Evolutionary conservation across 768 basidiomycete species (phyloP).

Genomic region (Phylloporus sp.): DNA sequence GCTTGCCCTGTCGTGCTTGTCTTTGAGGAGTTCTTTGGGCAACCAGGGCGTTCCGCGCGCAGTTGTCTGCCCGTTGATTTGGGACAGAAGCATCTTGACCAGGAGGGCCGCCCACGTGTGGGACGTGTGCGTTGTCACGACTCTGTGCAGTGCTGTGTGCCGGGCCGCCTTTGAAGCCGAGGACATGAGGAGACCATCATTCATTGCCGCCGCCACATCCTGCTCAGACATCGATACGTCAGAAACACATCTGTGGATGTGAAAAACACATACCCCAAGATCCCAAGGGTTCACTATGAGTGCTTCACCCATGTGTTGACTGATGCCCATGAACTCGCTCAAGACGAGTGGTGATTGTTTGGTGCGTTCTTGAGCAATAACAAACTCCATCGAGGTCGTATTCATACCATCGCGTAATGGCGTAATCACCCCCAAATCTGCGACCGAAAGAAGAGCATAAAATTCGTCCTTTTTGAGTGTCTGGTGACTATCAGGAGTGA

Average conservation of each 20-base stretch:
- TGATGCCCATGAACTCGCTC: constrained; percentile 98
- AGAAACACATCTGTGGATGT: not conserved
- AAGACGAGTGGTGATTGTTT: constrained; percentile 84
- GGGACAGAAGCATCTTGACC: constrained; percentile 81
- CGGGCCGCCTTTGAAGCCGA: constrained; percentile 67
- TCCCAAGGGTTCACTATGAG: constrained; percentile 96
- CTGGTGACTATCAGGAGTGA: constrained; percentile 68
- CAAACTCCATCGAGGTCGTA: constrained; percentile 97
- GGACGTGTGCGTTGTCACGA: constrained; percentile 90
- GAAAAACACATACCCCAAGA: constrained; percentile 58
- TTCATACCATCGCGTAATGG: constrained; percentile 98
- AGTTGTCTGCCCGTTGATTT: constrained; percentile 72
- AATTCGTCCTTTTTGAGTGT: constrained; percentile 97
- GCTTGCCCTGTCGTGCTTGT: constrained; percentile 61
- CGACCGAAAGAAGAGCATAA: constrained; percentile 89
- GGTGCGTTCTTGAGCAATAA: constrained; percentile 86
- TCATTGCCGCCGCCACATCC: constrained; percentile 88
- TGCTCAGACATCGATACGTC: constrained; percentile 23
- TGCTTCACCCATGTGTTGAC: constrained; percentile 85
- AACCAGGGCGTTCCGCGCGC: constrained; percentile 85
- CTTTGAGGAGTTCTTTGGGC: constrained; percentile 54
- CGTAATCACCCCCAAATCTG: constrained; percentile 93
- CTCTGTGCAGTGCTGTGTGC: constrained; percentile 74
- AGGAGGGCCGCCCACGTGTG: constrained; percentile 92
- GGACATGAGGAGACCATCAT: constrained; percentile 82